A percentile compares a stretch with the other conserved stretches of the same genome.
phyloP scores from a whole-genome alignment of 2,329 filamentous ascomycete species.

The Capronia americana region DNA sequence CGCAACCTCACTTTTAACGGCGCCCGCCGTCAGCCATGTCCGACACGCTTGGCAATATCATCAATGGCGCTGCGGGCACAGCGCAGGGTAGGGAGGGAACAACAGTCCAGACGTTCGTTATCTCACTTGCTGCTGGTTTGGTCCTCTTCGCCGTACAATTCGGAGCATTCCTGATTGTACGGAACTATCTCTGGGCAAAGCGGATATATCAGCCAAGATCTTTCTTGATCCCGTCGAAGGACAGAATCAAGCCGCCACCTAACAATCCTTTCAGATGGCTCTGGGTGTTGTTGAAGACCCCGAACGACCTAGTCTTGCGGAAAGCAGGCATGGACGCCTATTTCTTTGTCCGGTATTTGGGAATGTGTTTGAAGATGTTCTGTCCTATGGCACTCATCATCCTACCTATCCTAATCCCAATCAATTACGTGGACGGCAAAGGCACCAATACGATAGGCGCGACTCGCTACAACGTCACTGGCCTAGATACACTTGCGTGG shows the following conservation, averaged over 20 bases:
- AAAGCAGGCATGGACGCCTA: conserved; percentile 43
- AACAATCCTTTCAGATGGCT: conserved; percentile 42
- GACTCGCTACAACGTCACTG: conserved; percentile 41
- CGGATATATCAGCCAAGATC: conserved; percentile 40
- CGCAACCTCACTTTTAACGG: background rate
- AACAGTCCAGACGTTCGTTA: conserved; percentile 42
- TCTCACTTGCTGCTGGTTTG: conserved; percentile 42
- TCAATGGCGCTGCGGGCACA: conserved; percentile 41
- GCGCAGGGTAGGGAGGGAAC: conserved; percentile 42
- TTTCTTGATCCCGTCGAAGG: conserved; percentile 42
- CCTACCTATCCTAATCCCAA: conserved; percentile 42
- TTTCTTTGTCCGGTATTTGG: conserved; percentile 42
- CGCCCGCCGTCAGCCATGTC: conserved; percentile 21
- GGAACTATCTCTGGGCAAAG: conserved; percentile 42
- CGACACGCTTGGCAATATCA: conserved; percentile 34
- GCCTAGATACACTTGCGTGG: conserved; percentile 44
- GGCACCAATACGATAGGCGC: conserved; percentile 35
- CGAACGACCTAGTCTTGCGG: conserved; percentile 29
- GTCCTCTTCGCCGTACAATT: conserved; percentile 42
- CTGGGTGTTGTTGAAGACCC: conserved; percentile 40
- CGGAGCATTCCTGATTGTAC: conserved; percentile 39
- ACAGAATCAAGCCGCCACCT: conserved; percentile 41
- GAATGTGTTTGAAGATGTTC: conserved; percentile 43
- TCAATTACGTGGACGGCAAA: conserved; percentile 42
- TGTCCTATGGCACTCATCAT: conserved; percentile 41